Evolutionary conservation across 1,284 basidiomycete genomes (phyloP).

Genomic region (Leccinum variabile): DNA sequence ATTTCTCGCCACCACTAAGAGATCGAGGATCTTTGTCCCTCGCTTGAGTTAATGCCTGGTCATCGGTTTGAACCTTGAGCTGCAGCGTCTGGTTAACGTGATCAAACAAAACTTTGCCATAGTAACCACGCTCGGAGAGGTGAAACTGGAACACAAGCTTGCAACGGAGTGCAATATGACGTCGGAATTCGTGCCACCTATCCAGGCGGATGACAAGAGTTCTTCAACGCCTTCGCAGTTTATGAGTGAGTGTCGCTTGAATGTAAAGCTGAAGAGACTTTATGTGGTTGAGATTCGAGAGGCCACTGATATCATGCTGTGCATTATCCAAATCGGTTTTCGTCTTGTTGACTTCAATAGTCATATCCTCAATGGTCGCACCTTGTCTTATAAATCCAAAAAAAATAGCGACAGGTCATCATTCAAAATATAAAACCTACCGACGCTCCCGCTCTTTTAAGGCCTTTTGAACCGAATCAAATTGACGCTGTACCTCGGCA

Average conservation of each 20-base stretch:
- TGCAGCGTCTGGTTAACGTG: conserved; percentile 69
- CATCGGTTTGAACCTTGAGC: conserved; percentile 79
- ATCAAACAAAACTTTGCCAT: conserved; percentile 83
- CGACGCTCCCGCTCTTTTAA: conserved; percentile 69
- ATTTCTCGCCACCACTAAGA: conserved; percentile 93
- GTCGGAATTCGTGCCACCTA: conserved; percentile 87
- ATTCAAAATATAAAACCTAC: conserved; percentile 38
- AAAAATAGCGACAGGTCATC: conserved; percentile 4
- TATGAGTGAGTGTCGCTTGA: conserved; percentile 1
- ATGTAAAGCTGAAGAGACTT: conserved; percentile 6
- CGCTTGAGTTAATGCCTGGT: conserved; percentile 63
- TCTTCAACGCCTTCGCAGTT: conserved; percentile 52
- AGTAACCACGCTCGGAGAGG: conserved; percentile 83
- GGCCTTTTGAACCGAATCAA: conserved; percentile 64
- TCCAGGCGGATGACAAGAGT: conserved; percentile 63
- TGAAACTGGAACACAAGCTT: conserved; percentile 82
- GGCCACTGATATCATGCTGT: conserved; percentile 59
- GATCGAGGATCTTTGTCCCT: conserved; percentile 78
- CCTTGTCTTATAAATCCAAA: conserved; percentile 55
- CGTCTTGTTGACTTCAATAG: conserved; percentile 64
- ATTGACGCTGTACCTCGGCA: conserved; percentile 57
- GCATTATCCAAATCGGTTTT: conserved; percentile 56
- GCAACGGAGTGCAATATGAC: conserved; percentile 83
- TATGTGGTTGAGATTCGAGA: conserved; percentile 67
- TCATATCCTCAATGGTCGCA: conserved; percentile 75